These are phyloP conservation scores for Daldinia decipiens DNA, from an alignment of 495 filamentous ascomycete species.

Conservation along the genomic window DNA sequence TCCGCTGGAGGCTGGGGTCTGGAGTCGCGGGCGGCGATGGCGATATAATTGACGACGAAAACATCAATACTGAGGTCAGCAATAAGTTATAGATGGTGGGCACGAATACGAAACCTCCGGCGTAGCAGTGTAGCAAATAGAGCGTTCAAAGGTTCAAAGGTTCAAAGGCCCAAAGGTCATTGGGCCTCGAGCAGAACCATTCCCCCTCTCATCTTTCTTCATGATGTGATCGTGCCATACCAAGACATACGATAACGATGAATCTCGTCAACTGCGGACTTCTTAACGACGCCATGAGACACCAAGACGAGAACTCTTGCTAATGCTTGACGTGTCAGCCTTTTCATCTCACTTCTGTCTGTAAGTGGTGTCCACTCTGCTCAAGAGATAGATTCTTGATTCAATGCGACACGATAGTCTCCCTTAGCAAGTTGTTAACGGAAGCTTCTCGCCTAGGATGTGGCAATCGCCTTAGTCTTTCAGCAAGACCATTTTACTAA, in stretches of 20 bases:
- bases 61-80: constrained; percentile 31
- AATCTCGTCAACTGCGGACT: neutral
- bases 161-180: no score
- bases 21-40: constrained; percentile 32
- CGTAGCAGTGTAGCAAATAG: neutral
- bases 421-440: neutral
- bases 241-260: neutral
- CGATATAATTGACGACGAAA: constrained; percentile 40
- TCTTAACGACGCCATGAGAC: constrained; percentile 11
- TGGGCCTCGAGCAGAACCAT: neutral
- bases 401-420: neutral
- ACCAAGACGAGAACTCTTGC: neutral
- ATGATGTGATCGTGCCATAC: neutral
- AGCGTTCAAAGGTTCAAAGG: constrained; percentile 7
- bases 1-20: neutral
- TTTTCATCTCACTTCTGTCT: neutral
- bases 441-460: neutral
- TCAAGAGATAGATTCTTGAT: neutral
- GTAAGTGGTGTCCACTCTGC: neutral
- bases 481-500: neutral
- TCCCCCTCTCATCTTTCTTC: constrained; percentile 12
- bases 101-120: neutral
- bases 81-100: neutral
- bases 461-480: neutral
- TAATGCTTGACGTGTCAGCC: neutral